phyloP scores from a whole-genome alignment of 805 yeast species.

The Starmerella roubikii region DNA sequence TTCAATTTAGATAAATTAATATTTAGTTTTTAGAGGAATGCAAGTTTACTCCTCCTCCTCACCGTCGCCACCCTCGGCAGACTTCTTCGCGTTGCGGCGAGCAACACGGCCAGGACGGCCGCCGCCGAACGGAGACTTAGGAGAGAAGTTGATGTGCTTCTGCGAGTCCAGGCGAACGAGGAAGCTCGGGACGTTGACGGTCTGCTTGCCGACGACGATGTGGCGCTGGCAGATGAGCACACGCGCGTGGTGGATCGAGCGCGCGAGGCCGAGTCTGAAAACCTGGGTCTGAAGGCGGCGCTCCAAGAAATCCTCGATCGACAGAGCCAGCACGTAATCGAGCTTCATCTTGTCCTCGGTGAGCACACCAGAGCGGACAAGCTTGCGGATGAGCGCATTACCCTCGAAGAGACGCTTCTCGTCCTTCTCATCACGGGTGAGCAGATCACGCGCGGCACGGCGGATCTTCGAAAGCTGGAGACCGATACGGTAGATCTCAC shows the following conservation, averaged over 20 bases:
- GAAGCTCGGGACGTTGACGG: slow-evolving; percentile 97
- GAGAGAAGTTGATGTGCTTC: slow-evolving; percentile 99
- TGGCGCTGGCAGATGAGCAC: slow-evolving; percentile 97
- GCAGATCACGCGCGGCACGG: slow-evolving; percentile 99
- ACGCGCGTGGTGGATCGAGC: slow-evolving; percentile 99
- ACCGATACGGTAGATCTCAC: slow-evolving; percentile 99
- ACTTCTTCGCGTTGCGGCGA: slow-evolving; percentile 71
- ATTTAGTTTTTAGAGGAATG: slow-evolving; percentile 1
- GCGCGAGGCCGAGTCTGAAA: slow-evolving; percentile 98
- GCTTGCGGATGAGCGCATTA: slow-evolving; percentile 99
- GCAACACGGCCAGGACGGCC: slow-evolving; percentile 99
- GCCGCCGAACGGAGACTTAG: slow-evolving; percentile 99
- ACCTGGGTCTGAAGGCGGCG: slow-evolving; percentile 99
- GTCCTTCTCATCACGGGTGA: slow-evolving; percentile 99
- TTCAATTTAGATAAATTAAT: slow-evolving; percentile 11
- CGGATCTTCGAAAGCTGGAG: slow-evolving; percentile 98
- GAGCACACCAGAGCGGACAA: slow-evolving; percentile 97
- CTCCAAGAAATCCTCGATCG: slow-evolving; percentile 98
- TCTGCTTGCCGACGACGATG: slow-evolving; percentile 99
- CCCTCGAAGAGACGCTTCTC: slow-evolving; percentile 99
- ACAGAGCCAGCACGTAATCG: slow-evolving; percentile 98
- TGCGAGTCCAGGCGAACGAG: slow-evolving; percentile 99
- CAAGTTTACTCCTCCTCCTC: slow-evolving; percentile 56
- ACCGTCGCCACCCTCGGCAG: slow-evolving; percentile 52
- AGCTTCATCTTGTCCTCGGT: slow-evolving; percentile 99